Evolutionary conservation across 805 yeast genomes (phyloP), one percentile per base, ranked within the genome.

Genomic region (Ogataea pini): DNA sequence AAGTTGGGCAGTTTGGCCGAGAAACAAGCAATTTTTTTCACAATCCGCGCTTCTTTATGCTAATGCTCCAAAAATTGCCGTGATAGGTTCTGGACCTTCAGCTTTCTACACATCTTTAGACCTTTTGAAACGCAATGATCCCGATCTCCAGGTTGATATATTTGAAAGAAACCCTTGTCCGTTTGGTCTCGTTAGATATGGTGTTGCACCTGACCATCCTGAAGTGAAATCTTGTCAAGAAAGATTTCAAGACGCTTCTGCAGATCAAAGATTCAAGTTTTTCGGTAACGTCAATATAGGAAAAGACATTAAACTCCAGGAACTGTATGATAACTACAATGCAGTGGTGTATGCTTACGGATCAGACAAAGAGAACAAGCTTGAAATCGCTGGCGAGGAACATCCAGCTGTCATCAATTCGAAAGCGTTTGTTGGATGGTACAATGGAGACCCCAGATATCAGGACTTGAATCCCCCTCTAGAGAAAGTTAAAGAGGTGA

Each of bases 171-270:
- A 83, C 20, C 96, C 97, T 0, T 83, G 90, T 6, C 99, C 99
- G 0, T 92, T 78, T 70, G 99, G 99, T 0, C 73, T 94, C 28
- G 83, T 91, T 36, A 70, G 99, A 29, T 91, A 79, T 63, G 99
- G 99, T 1, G 98, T 94, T n/a, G 97, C 99, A 0, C 99, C 99
- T 2, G 99, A 94, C 68, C 97, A 94, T 67, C 96, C 97, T 0
- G 98, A 94, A 60, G 98, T 94, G 27, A 92, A 91, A 64, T 83
- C 83, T 50, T 86, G 94, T 72, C 75, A 84, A 64, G 86, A 86
- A 16, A 83, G 90, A 44, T 85, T 94, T 62, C 77, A 75, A 8
- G 82, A 83, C 18, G 71, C 71, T 13, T 48, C 62, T 56, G 19
- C 55, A 19, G 62, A 65, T 16, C 63, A 67, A 5, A 60, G 68